phyloP scores from a whole-genome alignment of 2,329 filamentous ascomycete species.

The Teratosphaeria epicoccoides region DNA sequence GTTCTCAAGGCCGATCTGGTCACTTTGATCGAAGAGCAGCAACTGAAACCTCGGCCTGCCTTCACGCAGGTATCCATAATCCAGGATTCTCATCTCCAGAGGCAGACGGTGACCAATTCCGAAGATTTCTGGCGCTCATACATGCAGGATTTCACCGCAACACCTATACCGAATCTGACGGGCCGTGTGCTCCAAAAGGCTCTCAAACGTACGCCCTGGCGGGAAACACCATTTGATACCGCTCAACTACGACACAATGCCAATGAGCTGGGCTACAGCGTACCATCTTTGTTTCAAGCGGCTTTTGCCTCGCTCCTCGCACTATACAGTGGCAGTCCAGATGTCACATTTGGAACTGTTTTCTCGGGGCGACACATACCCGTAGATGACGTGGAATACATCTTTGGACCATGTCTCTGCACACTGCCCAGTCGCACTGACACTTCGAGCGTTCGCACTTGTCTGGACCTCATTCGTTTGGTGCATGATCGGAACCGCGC shows the following conservation, averaged over 20 bases:
- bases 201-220: slow-evolving; percentile 16
- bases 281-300: slow-evolving; percentile 67
- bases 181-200: slow-evolving; percentile 19
- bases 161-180: slow-evolving; percentile 49
- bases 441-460: slow-evolving; percentile 39
- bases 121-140: slow-evolving; percentile 59
- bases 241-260: slow-evolving; percentile 5
- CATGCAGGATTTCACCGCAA: slow-evolving; percentile 47
- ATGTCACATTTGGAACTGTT: slow-evolving; percentile 67
- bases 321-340: slow-evolving; percentile 51
- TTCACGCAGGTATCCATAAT: slow-evolving; percentile 52
- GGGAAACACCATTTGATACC: slow-evolving; percentile 5
- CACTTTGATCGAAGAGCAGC: slow-evolving; percentile 33
- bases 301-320: slow-evolving; percentile 56
- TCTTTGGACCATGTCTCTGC: slow-evolving; percentile 70
- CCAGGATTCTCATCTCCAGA: slow-evolving; percentile 23
- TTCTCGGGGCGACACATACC: slow-evolving; percentile 73
- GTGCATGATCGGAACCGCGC: slow-evolving; percentile 57
- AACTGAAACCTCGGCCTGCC: slow-evolving; percentile 23
- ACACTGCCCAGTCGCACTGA: slow-evolving; percentile 64
- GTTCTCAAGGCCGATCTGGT: slow-evolving; percentile 63
- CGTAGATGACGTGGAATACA: slow-evolving; percentile 56
- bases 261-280: slow-evolving; percentile 37
- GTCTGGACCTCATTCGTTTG: slow-evolving; percentile 51
- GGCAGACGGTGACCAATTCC: slow-evolving; percentile 20